Base-by-base conservation (phyloP, 2,329 filamentous ascomycete genomes). In the Leptographium lundbergii region DNA sequence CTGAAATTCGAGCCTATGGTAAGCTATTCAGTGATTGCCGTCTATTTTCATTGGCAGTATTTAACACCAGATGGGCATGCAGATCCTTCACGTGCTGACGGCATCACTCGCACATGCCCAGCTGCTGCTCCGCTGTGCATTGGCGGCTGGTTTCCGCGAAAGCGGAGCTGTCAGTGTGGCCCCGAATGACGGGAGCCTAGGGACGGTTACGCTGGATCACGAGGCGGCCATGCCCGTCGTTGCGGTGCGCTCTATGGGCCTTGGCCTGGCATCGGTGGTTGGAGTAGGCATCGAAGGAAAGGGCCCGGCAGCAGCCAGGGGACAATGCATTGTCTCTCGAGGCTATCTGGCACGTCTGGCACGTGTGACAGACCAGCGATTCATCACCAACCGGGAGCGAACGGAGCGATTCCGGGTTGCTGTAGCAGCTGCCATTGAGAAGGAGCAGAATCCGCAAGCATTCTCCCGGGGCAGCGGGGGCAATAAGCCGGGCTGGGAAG, bases 1-100 rank as follows among this genome's bases (percentile, higher is more conserved):
- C 88, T 96, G 73, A 94, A 95, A 71, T 96, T 95, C 68, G 91
- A 96, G 70, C 90, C 91, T 5, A 91, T 96, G 90, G 91, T 95
- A 29, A 47, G 52, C 9, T 11, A 2, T 36, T 11, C 79, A 69
- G 84, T 69, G 25, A 22, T 1, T 54, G 2, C 10, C 25, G 17
- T 51, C 24, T 47, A 9, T 11, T 24, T 22, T 14, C 27, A 56
- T 25, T 39, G 22, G 22, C 24, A 6, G 22, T 25, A 14, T 19
- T 9, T 51, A 51, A 51, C 48, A 45, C 42, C 19, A 7, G 42
- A 14, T 25, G 48, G 9, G 45, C 9, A 11, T 27, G 7, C 39
- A 95, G 91, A 96, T 96, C 65, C 81, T 97, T 0, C 92, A 97
- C 65, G 78, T 97, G 51, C 80, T 95, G 66, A 85, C 89, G 6